Conservation (phyloP, 805 yeast species). For the Metschnikowia vanudenii region DNA sequence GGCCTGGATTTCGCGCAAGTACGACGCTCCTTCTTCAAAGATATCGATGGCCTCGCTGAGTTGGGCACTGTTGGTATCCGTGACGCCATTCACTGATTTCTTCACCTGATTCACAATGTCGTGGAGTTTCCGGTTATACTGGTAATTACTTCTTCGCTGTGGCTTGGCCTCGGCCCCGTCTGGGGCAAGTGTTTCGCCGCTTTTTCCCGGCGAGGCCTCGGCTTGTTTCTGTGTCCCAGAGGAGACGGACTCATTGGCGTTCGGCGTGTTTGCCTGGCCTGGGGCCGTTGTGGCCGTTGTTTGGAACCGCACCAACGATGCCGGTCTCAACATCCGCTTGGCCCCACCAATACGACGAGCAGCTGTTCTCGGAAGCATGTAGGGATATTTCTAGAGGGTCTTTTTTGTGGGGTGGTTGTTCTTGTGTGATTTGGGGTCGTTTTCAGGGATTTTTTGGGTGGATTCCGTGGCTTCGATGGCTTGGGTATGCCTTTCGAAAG, state of each 20-base stretch:
- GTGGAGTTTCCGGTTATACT: conserved; percentile 29
- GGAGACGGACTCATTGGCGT: neutral
- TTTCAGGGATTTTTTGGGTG: too few relatives aligned
- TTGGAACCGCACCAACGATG: conserved; percentile 14
- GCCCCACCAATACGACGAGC: conserved; percentile 12
- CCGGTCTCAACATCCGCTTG: conserved; percentile 7
- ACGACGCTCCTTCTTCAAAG: conserved; percentile 41
- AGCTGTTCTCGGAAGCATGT: conserved; percentile 17
- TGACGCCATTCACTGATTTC: conserved; percentile 21
- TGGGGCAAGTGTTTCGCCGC: neutral
- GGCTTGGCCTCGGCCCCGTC: conserved; percentile 1
- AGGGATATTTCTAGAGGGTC: too few relatives aligned
- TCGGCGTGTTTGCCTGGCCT: neutral
- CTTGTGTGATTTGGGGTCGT: too few relatives aligned
- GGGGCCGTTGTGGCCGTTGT: neutral
- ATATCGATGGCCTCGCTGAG: conserved; percentile 35
- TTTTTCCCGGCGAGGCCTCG: neutral
- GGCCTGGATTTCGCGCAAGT: conserved; percentile 37
- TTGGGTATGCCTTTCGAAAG: neutral
- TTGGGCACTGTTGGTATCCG: conserved; percentile 12
- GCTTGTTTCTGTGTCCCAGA: too few relatives aligned
- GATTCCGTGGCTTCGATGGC: neutral
- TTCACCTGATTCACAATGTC: conserved; percentile 36
- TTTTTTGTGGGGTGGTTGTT: too few relatives aligned
- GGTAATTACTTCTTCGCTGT: neutral